phyloP scores from a whole-genome alignment of 768 basidiomycete species.

The Rhizopogon sp. region DNA sequence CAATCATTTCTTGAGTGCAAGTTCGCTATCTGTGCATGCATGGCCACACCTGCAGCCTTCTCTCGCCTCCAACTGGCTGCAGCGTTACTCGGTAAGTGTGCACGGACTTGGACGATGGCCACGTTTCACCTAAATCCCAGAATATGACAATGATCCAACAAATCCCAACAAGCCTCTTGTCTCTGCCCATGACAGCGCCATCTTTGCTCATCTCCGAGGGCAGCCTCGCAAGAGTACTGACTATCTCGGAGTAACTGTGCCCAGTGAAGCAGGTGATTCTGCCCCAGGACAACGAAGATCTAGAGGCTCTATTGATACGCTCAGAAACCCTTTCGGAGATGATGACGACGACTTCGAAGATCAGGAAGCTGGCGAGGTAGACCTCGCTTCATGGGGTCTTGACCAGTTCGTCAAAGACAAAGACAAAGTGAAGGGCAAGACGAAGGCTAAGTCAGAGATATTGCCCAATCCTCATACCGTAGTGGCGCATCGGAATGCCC shows the following conservation, averaged over 20 bases:
- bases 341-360: slow-evolving; percentile 48
- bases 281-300: slow-evolving; percentile 45
- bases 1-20: background rate
- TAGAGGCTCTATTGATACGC: slow-evolving; percentile 52
- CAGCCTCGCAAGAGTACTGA: slow-evolving; percentile 49
- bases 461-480: slow-evolving; percentile 43
- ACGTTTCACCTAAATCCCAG: slow-evolving; percentile 30
- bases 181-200: slow-evolving; percentile 79
- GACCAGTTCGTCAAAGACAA: slow-evolving; percentile 75
- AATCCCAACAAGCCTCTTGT: slow-evolving; percentile 56
- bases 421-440: slow-evolving; percentile 37
- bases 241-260: slow-evolving; percentile 62
- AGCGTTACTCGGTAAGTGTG: slow-evolving; percentile 67
- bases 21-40: background rate
- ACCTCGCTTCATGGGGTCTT: slow-evolving; percentile 81
- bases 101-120: background rate
- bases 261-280: slow-evolving; percentile 56
- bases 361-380: slow-evolving; percentile 60
- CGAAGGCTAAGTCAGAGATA: slow-evolving; percentile 30
- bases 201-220: slow-evolving; percentile 73
- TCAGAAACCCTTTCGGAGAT: slow-evolving; percentile 74
- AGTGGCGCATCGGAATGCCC: slow-evolving; percentile 36
- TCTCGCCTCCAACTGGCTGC: slow-evolving; percentile 86
- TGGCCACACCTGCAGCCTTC: slow-evolving; percentile 41
- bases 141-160: slow-evolving; percentile 86